phyloP scores from a whole-genome alignment of 192 early-diverging fungal species.

The Coemansia sp. region DNA sequence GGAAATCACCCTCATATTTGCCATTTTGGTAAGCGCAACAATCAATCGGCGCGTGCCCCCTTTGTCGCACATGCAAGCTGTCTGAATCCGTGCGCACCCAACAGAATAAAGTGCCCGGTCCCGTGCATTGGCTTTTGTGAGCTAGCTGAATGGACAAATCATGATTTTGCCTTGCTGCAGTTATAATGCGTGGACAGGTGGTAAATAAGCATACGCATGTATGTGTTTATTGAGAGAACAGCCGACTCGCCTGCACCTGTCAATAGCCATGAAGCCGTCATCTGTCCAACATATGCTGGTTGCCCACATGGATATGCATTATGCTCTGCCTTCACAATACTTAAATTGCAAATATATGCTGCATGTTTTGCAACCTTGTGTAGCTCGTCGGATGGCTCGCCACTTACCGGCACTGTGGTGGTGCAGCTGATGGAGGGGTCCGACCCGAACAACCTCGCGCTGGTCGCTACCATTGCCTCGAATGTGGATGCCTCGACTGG shows the following conservation, averaged over 20 bases:
- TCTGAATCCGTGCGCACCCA: slow-evolving; percentile 6
- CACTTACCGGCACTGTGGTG: slow-evolving; percentile 41
- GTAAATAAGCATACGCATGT: neutral
- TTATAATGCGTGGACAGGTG: neutral
- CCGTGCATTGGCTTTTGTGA: neutral
- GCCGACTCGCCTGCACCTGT: neutral
- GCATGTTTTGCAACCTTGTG: slow-evolving; percentile 4
- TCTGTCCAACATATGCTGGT: neutral
- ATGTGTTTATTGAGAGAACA: neutral
- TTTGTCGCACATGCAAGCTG: neutral
- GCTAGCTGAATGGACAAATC: neutral
- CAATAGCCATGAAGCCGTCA: neutral
- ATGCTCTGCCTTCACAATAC: neutral
- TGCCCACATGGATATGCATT: slow-evolving; percentile 1
- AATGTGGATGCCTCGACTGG: slow-evolving; percentile 17
- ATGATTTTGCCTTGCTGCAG: neutral
- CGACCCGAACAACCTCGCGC: slow-evolving; percentile 44
- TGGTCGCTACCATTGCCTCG: slow-evolving; percentile 25
- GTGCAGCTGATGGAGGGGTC: slow-evolving; percentile 52
- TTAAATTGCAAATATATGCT: neutral
- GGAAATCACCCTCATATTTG: neutral
- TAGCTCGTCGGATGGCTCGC: slow-evolving; percentile 36
- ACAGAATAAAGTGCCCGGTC: neutral
- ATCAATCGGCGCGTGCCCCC: slow-evolving; percentile 1
- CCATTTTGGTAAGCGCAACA: slow-evolving; percentile 7